A percentile compares a stretch with the other conserved stretches of the same genome.
Conservation (phyloP, 163 green algal species). For the Prototheca stagnorum region DNA sequence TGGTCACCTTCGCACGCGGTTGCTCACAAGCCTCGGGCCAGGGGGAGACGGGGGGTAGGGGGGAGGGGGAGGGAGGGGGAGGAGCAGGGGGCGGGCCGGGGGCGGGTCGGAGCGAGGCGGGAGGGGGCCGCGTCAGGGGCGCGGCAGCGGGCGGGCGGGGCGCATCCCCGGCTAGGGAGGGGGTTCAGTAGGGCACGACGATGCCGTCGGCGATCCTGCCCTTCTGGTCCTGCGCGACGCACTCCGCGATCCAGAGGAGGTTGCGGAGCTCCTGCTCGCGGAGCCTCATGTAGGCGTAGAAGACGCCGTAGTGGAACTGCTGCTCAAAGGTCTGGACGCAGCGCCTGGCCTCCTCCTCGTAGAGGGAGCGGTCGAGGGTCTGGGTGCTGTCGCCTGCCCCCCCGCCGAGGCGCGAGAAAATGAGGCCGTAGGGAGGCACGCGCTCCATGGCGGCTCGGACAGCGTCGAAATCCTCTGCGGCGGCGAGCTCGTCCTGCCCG, state of each 20-base stretch:
- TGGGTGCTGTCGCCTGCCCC: conserved; percentile 83
- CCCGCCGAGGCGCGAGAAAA: conserved; percentile 76
- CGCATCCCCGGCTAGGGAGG: too few species aligned
- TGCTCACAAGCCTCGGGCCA: too few species aligned
- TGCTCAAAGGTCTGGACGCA: conserved; percentile 71
- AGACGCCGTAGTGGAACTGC: conserved; percentile 95
- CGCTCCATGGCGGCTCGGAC: conserved; percentile 87
- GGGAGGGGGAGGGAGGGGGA: too few species aligned
- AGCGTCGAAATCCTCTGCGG: conserved; percentile 90
- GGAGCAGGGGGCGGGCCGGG: too few species aligned
- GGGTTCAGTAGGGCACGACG: conserved; percentile 30
- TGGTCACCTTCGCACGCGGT: too few species aligned
- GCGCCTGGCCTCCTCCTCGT: conserved; percentile 81
- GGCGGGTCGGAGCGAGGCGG: too few species aligned
- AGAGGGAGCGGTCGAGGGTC: conserved; percentile 94
- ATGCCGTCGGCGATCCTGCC: conserved; percentile 61
- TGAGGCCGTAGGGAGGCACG: conserved; percentile 68
- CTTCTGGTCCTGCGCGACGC: conserved; percentile 84
- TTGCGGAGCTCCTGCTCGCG: conserved; percentile 90
- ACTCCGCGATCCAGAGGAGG: conserved; percentile 97
- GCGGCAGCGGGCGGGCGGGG: too few species aligned
- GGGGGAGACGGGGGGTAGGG: too few species aligned
- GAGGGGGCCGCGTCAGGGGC: too few species aligned
- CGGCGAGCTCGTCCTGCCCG: conserved; percentile 32
- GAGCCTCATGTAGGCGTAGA: conserved; percentile 88